A percentile compares a stretch with the other conserved stretches of the same genome.
These are phyloP conservation scores for Nothophoma quercina DNA, from an alignment of 2,329 filamentous ascomycete species.

Conservation along the genomic window DNA sequence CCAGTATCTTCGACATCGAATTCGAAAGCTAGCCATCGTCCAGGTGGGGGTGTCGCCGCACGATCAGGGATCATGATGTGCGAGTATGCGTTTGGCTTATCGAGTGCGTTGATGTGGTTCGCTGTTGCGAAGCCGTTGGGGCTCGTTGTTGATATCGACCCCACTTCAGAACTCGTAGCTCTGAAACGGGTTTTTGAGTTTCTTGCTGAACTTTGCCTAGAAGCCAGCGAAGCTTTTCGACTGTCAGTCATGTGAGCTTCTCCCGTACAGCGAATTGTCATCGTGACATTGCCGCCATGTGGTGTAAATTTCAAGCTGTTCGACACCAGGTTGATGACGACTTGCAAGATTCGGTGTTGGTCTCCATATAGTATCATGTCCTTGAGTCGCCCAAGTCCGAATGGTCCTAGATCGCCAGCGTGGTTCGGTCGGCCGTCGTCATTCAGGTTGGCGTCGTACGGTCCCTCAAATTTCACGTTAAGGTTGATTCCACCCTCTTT, in stretches of 20 bases:
- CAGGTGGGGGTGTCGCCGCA: conserved; percentile 60
- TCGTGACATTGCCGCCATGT: conserved; percentile 73
- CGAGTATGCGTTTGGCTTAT: conserved; percentile 47
- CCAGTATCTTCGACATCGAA: conserved; percentile 91
- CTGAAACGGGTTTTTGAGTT: conserved; percentile 43
- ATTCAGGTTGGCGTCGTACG: conserved; percentile 50
- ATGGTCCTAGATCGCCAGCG: conserved; percentile 68
- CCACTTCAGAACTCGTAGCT: conserved; percentile 43
- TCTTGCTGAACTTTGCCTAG: conserved; percentile 49
- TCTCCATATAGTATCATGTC: conserved; percentile 95
- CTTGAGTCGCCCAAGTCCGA: conserved; percentile 73
- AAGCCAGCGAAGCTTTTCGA: conserved; percentile 56
- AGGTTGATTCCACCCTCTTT: conserved; percentile 80
- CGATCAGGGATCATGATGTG: conserved; percentile 48
- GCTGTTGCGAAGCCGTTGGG: conserved; percentile 50
- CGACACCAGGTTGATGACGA: conserved; percentile 92
- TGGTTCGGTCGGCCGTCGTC: conserved; percentile 46
- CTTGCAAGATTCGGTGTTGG: conserved; percentile 86
- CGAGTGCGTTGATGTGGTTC: conserved; percentile 54
- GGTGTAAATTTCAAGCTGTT: conserved; percentile 94
- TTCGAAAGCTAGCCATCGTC: conserved; percentile 77
- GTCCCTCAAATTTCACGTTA: conserved; percentile 72
- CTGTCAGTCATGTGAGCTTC: conserved; percentile 59
- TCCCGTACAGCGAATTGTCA: conserved; percentile 77
- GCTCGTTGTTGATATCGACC: conserved; percentile 35